phyloP scores from a whole-genome alignment of 148 eudicot species.

The Tetragonia tetragonoides region DNA sequence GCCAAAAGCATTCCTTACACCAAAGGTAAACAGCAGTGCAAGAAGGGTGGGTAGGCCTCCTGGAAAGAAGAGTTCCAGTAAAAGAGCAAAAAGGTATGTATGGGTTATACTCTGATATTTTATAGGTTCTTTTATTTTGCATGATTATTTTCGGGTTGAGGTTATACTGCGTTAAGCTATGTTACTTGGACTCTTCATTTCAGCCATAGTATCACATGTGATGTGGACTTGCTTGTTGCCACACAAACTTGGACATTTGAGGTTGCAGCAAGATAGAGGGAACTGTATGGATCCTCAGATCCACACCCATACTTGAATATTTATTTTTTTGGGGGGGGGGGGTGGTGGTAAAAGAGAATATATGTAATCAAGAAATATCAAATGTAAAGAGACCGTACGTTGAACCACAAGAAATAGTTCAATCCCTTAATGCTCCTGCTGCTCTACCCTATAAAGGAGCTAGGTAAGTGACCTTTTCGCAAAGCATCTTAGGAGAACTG shows the following conservation, averaged over 20 bases:
- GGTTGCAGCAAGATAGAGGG: neutral
- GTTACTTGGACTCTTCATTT: neutral
- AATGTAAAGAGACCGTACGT: too few species aligned
- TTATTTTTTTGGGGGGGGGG: neutral
- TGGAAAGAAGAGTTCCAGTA: conserved; percentile 12
- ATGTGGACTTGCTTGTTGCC: too few species aligned
- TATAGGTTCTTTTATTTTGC: neutral
- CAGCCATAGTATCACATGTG: neutral
- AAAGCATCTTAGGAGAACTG: too few species aligned
- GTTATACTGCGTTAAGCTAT: neutral
- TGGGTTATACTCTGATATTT: conserved; percentile 6
- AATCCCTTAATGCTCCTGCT: too few species aligned
- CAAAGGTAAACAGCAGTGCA: conserved; percentile 23
- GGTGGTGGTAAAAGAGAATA: too few species aligned
- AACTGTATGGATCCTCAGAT: neutral
- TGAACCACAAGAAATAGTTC: too few species aligned
- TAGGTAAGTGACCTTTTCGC: neutral
- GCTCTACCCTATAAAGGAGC: too few species aligned
- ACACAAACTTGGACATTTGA: neutral
- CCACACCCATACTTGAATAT: neutral
- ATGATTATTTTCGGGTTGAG: neutral
- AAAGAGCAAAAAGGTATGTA: conserved; percentile 23
- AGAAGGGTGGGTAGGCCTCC: conserved; percentile 17
- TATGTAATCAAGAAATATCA: too few species aligned
- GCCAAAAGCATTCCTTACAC: conserved; percentile 10